These are phyloP conservation scores for Russula earlei DNA, from an alignment of 768 basidiomycete species.

Conservation along the genomic window DNA sequence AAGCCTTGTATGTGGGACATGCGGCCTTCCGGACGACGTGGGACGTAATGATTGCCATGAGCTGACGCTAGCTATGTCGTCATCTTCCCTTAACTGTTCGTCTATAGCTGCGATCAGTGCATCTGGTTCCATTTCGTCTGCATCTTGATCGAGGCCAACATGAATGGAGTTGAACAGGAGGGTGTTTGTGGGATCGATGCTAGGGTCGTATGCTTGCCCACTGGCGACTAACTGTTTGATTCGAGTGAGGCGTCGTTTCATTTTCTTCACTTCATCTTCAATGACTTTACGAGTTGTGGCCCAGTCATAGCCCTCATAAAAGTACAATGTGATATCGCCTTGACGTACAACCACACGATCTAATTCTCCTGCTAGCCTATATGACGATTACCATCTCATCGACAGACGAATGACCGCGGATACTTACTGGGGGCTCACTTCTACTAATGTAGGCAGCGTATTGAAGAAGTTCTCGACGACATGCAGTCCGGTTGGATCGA, in stretches of 20 bases:
- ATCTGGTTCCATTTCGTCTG: constrained; percentile 63
- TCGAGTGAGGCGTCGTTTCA: constrained; percentile 76
- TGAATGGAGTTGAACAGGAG: constrained; percentile 91
- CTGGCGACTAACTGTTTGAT: constrained; percentile 87
- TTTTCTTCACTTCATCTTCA: constrained; percentile 79
- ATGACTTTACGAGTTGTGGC: constrained; percentile 72
- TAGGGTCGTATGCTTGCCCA: constrained; percentile 79
- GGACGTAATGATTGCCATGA: constrained; percentile 87
- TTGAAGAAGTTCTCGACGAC: constrained; percentile 70
- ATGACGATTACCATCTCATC: not conserved
- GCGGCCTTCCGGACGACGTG: constrained; percentile 26
- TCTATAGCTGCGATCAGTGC: constrained; percentile 87
- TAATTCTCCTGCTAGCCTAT: constrained; percentile 12
- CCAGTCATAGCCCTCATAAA: constrained; percentile 98
- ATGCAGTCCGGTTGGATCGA: constrained; percentile 53
- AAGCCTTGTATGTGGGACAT: not conserved
- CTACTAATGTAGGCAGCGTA: constrained; percentile 43
- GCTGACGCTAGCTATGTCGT: constrained; percentile 66
- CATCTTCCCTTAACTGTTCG: constrained; percentile 71
- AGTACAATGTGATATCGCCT: constrained; percentile 54
- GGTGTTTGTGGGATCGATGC: constrained; percentile 58
- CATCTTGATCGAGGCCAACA: constrained; percentile 77
- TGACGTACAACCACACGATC: constrained; percentile 49
- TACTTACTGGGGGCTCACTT: constrained; percentile 40
- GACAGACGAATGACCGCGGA: not conserved